Evolutionary conservation across 495 filamentous ascomycete species (phyloP).

Genomic region (Hypomontagnella monticulosa): DNA sequence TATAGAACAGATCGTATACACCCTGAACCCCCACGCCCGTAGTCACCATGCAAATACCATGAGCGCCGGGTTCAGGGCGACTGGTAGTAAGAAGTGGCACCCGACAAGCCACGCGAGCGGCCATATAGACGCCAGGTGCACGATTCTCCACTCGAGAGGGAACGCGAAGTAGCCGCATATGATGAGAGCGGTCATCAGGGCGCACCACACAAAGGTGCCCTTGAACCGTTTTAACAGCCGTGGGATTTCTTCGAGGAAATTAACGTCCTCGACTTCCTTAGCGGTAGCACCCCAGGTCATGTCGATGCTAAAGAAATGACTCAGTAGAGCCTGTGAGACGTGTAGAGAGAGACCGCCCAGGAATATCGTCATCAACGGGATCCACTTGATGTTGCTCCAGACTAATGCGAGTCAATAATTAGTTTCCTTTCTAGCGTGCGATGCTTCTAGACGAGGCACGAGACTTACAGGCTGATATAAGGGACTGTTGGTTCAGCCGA

Average conservation of each 20-base stretch:
- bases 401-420: slow-evolving; percentile 47
- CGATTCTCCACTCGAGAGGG: slow-evolving; percentile 66
- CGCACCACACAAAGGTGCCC: slow-evolving; percentile 65
- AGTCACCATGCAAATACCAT: slow-evolving; percentile 75
- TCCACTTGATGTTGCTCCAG: slow-evolving; percentile 71
- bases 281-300: slow-evolving; percentile 72
- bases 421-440: background rate
- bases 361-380: slow-evolving; percentile 68
- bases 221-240: slow-evolving; percentile 67
- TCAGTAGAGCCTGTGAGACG: slow-evolving; percentile 66
- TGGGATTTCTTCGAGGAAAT: slow-evolving; percentile 69
- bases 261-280: slow-evolving; percentile 68
- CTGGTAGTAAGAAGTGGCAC: slow-evolving; percentile 67
- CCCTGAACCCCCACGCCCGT: background rate
- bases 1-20: no score
- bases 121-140: slow-evolving; percentile 65
- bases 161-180: slow-evolving; percentile 54
- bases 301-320: slow-evolving; percentile 69
- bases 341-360: slow-evolving; percentile 73
- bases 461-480: slow-evolving; percentile 50
- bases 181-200: slow-evolving; percentile 58
- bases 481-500: slow-evolving; percentile 55
- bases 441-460: background rate
- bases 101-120: slow-evolving; percentile 64
- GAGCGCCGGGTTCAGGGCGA: slow-evolving; percentile 70